Evolutionary conservation across 2,329 filamentous ascomycete genomes (phyloP), one percentile per base, ranked within the genome.

Genomic region (Penicillium psychrosexuale): DNA sequence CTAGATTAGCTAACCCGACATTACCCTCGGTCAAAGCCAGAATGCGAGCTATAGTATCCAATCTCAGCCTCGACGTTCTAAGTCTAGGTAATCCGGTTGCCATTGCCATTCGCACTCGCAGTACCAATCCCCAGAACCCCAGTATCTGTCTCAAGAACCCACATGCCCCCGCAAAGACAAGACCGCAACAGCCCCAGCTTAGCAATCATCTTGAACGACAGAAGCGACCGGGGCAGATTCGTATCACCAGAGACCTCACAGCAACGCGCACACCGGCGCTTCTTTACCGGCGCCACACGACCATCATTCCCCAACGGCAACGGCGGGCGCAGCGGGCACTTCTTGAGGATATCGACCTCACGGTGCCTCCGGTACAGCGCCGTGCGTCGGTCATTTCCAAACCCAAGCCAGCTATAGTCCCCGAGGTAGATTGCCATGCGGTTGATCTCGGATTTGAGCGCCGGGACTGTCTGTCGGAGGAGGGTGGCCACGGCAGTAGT

Each of bases 341-440:
- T 85, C 67, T 80, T 78, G 34, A 84, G 72, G 28, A 83, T 78
- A 65, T 85, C 84, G 8, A 80, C 77, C 24, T 87, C 78, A 66
- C 85, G 80, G 30, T 78, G 75, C n/a, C 80, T 78, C 58, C 82
- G 82, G 70, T 87, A 90, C 9, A 80, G 72, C 60, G 84, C 82
- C 5, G 80, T 82, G 17, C 76, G 75, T 13, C 73, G 72, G 56
- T 86, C 83, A 50, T 86, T 81, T 9, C 82, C 80, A 13, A 90
- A 77, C 5, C 88, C 87, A 11, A 94, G 77, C 68, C 89, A 82
- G 46, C 79, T 79, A 52, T 86, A 90, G 67, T 94, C 84, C 46
- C 84, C 83, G 72, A 91, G 88, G 73, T 89, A 89, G 46, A 96
- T 78, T 57, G 81, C 81, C 9, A 86, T 82, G 28, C 84, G 80